These are phyloP conservation scores for Alternaria rosae DNA, from an alignment of 2,329 filamentous ascomycete species.

Conservation along the genomic window DNA sequence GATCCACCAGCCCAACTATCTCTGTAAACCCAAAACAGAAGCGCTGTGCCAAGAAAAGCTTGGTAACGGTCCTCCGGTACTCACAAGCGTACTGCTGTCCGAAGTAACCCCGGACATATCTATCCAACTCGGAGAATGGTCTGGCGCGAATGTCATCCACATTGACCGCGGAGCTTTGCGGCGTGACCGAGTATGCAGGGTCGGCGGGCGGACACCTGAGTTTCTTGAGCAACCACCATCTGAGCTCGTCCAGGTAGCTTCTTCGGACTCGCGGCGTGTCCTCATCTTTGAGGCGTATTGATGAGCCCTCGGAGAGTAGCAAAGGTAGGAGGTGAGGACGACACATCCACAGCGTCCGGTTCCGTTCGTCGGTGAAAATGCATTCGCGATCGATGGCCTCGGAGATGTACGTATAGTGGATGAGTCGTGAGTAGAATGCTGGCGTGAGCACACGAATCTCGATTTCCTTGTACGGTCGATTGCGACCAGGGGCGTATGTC, in stretches of 20 bases:
- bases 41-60: conserved; percentile 54
- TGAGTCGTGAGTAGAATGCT: conserved; percentile 71
- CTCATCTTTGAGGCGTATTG: conserved; percentile 48
- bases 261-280: not conserved
- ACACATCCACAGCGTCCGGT: conserved; percentile 65
- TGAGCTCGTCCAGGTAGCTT: conserved; percentile 31
- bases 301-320: conserved; percentile 23
- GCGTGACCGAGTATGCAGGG: conserved; percentile 45
- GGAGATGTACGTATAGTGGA: conserved; percentile 67
- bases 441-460: conserved; percentile 69
- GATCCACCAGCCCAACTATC: conserved; percentile 71
- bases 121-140: conserved; percentile 51
- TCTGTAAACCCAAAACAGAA: conserved; percentile 49
- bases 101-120: conserved; percentile 38
- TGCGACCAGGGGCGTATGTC: conserved; percentile 22
- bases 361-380: conserved; percentile 60
- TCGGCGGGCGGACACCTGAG: conserved; percentile 52
- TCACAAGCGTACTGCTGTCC: conserved; percentile 23
- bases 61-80: conserved; percentile 51
- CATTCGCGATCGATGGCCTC: conserved; percentile 69
- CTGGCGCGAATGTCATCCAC: conserved; percentile 49
- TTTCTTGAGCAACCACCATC: conserved; percentile 49
- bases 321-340: conserved; percentile 59
- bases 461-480: conserved; percentile 49
- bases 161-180: conserved; percentile 17